Evolutionary conservation across 1,284 basidiomycete species (phyloP).

Genomic region (Cryptococcus sp.): DNA sequence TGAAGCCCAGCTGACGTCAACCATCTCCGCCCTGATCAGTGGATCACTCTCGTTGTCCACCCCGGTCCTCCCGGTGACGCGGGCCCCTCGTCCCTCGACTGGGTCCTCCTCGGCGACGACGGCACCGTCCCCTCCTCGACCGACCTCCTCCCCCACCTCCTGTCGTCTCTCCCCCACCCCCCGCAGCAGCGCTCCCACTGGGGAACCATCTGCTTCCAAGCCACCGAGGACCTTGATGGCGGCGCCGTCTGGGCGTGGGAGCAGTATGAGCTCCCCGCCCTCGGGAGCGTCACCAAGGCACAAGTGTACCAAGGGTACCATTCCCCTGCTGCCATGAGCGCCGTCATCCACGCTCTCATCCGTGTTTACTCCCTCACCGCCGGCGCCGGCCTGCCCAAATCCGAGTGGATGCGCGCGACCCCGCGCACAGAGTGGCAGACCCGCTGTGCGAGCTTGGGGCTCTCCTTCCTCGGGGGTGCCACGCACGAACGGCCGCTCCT

Average conservation of each 20-base stretch:
- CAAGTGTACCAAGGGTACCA: slow-evolving; percentile 51
- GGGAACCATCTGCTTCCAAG: slow-evolving; percentile 52
- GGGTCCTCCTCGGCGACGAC: slow-evolving; percentile 51
- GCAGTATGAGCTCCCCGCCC: slow-evolving; percentile 48
- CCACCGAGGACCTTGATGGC: slow-evolving; percentile 51
- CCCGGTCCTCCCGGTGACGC: slow-evolving; percentile 54
- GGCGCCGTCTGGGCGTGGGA: slow-evolving; percentile 55
- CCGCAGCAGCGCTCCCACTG: slow-evolving; percentile 45
- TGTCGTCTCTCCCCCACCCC: slow-evolving; percentile 19
- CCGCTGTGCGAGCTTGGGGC: slow-evolving; percentile 33
- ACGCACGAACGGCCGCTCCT: slow-evolving; percentile 50
- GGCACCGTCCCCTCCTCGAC: slow-evolving; percentile 40
- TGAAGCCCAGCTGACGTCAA: no score
- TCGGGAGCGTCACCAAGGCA: slow-evolving; percentile 48
- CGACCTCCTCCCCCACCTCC: slow-evolving; percentile 39
- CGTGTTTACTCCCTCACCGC: slow-evolving; percentile 31
- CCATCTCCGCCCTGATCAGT: slow-evolving; percentile 28
- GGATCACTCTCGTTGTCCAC: slow-evolving; percentile 53
- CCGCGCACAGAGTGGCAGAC: slow-evolving; percentile 24
- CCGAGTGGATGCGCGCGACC: slow-evolving; percentile 10
- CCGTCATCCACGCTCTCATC: slow-evolving; percentile 47
- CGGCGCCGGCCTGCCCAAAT: slow-evolving; percentile 1
- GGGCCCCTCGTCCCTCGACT: slow-evolving; percentile 53
- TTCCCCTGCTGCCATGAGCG: slow-evolving; percentile 45
- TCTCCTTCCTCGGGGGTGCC: slow-evolving; percentile 46